Evolutionary conservation across 1,284 basidiomycete genomes (phyloP), one percentile per base, ranked within the genome.

Genomic region (Cryptococcus hybrid): DNA sequence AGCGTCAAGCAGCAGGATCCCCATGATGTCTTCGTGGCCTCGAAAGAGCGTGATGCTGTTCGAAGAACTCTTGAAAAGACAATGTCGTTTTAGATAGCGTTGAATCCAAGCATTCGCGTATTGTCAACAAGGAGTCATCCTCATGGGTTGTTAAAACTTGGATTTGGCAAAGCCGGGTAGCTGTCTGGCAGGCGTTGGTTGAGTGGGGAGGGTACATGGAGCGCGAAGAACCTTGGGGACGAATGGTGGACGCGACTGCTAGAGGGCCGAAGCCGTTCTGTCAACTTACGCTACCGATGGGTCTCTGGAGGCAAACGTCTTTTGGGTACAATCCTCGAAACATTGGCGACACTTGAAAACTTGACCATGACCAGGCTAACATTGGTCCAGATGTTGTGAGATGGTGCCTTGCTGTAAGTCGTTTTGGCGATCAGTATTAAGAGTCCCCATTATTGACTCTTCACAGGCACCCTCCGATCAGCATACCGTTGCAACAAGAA

Each of bases 171-270:
- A 56, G 69, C 2, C 62, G 65, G 7, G 34, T 42, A 0, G 47
- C 34, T 1, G 37, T 74, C 0, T 77, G 75, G 75, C 47, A 54
- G 9, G 59, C 57, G 0, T 49, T 77, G 3, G 52, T 62, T 13
- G 39, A 38, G 2, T 77, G 75, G 75, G 74, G 74, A 30, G 74
- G 74, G 24, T 77, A 76, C 52, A 63, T 75, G 49, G 75, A 76
- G 59, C 57, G 65, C 11, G 73, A 77, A 43, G 56, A 39, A 1
- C 48, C 43, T 0, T 74, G 72, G 56, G 56, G 58, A 5, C 44
- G 52, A 11, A 48, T 75, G 4, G 57, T 76, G 4, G 46, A 57
- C 2, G 30, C 38, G 5, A 66, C 66, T 30, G 59, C 66, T 1
- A 49, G 47, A 53, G 58, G 3, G 67, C 61, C 0, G 61, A 66